Evolutionary conservation across 768 basidiomycete species (phyloP).

Genomic region (Russula emetica): DNA sequence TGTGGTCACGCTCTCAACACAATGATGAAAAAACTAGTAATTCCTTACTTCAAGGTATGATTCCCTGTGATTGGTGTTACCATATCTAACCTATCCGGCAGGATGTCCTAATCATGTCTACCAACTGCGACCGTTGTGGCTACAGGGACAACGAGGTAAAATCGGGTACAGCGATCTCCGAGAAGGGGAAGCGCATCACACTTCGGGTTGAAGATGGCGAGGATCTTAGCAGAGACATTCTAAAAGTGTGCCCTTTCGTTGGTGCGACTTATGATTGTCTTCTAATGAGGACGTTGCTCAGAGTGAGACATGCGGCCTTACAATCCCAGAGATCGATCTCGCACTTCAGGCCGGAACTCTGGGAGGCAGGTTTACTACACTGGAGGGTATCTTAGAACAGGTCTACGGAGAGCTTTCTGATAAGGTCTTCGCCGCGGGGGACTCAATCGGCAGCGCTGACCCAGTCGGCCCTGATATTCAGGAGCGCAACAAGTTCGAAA

Average conservation of each 20-base stretch:
- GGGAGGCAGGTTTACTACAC: constrained; percentile 94
- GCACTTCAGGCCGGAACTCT: constrained; percentile 88
- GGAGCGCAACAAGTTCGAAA: constrained; percentile 53
- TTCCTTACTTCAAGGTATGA: constrained; percentile 90
- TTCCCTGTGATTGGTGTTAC: background rate
- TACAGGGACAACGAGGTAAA: constrained; percentile 99
- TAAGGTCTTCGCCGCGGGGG: constrained; percentile 76
- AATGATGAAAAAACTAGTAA: constrained; percentile 91
- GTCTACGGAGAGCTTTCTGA: constrained; percentile 91
- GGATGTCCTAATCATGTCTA: constrained; percentile 98
- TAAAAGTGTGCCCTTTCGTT: constrained; percentile 61
- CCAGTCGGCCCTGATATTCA: constrained; percentile 20
- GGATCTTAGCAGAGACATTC: constrained; percentile 86
- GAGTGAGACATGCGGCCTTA: constrained; percentile 90
- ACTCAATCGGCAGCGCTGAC: constrained; percentile 49
- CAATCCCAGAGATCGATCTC: constrained; percentile 92
- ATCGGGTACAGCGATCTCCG: constrained; percentile 85
- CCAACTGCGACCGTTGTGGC: constrained; percentile 92
- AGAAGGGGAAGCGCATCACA: constrained; percentile 78
- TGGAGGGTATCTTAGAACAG: constrained; percentile 92
- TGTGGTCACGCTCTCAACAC: constrained; percentile 83
- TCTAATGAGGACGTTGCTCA: constrained; percentile 34
- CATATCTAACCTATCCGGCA: constrained; percentile 33
- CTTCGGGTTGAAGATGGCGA: constrained; percentile 90
- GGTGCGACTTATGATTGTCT: background rate